phyloP scores from a whole-genome alignment of 192 early-diverging fungal genomes.

The Ramicandelaber brevisporus region DNA sequence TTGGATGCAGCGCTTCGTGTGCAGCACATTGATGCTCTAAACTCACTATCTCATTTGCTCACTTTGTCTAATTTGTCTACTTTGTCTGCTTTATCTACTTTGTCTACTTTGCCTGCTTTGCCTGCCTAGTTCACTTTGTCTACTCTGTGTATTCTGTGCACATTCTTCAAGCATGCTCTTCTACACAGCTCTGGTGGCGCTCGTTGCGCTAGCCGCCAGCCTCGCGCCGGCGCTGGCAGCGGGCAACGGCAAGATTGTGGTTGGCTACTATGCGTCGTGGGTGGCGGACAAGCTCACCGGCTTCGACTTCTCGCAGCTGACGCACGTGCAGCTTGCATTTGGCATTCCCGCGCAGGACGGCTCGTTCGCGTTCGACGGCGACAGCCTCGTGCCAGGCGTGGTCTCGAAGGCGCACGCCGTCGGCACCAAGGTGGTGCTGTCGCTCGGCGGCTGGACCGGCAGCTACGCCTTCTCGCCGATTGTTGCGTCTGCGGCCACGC shows the following conservation, averaged over 20 bases:
- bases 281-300: slow-evolving; percentile 8
- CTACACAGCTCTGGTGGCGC: too few species aligned
- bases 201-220: too few species aligned
- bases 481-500: slow-evolving; percentile 11
- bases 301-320: slow-evolving; percentile 23
- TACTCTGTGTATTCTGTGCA: too few species aligned
- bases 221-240: neutral
- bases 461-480: slow-evolving; percentile 25
- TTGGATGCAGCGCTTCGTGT: too few species aligned
- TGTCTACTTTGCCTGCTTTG: too few species aligned
- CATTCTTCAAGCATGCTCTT: too few species aligned
- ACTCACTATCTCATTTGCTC: too few species aligned
- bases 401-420: slow-evolving; percentile 15
- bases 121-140: too few species aligned
- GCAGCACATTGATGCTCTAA: too few species aligned
- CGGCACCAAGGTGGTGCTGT: slow-evolving; percentile 25
- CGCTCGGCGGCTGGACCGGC: slow-evolving; percentile 47
- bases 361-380: slow-evolving; percentile 8
- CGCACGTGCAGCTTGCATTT: slow-evolving; percentile 44
- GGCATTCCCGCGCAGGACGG: slow-evolving; percentile 15
- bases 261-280: slow-evolving; percentile 20
- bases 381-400: slow-evolving; percentile 13
- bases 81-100: too few species aligned
- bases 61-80: too few species aligned
- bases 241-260: slow-evolving; percentile 4